Base-by-base conservation (phyloP, 441 rosid genomes). In the Iberis amara region DNA sequence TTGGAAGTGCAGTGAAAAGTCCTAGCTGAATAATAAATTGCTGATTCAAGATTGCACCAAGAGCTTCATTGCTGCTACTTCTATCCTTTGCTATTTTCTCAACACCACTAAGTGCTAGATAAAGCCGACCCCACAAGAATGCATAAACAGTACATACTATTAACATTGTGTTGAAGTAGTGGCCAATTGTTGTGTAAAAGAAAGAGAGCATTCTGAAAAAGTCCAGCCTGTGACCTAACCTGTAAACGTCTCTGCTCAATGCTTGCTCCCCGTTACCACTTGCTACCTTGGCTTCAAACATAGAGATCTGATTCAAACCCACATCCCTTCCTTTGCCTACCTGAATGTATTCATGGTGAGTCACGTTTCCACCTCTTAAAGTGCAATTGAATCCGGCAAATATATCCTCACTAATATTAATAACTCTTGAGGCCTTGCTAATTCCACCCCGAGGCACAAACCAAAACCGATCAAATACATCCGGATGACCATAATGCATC, bases 251-350 rank as follows among this genome's bases (percentile, higher is more conserved):
- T 68, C 97, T 80, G 73, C 97, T 89, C 47, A 89, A 66, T 55
- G 75, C 74, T 75, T 86, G 97, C 77, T 89, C 97, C 0, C 95
- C 97, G 26, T 86, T 89, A 45, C 97, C 96, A 52, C 96, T 76
- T 8, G 97, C 85, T 60, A 86, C 83, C 71, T 89, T 89, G 55
- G 84, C 97, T 66, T 86, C 95, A 57, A 89, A 89, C 85, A 89
- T 71, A 15, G 97, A 75, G 36, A 89, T 73, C 71, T 86, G 97
- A 68, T 89, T 89, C 59, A 89, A 45, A 21, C 97, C 97, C 50
- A 89, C 97, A 70, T 89, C 97, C 68, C 95, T 82, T 62, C 97
- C 97, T 61, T 89, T 89, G 1, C 91, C 97, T 11, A 89, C 87
- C 68, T 89, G 97, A 47, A 86, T 80, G 57, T 89, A 89, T 62